Evolutionary conservation across 257 asterid genomes (phyloP).

Genomic region (Plantago major): DNA sequence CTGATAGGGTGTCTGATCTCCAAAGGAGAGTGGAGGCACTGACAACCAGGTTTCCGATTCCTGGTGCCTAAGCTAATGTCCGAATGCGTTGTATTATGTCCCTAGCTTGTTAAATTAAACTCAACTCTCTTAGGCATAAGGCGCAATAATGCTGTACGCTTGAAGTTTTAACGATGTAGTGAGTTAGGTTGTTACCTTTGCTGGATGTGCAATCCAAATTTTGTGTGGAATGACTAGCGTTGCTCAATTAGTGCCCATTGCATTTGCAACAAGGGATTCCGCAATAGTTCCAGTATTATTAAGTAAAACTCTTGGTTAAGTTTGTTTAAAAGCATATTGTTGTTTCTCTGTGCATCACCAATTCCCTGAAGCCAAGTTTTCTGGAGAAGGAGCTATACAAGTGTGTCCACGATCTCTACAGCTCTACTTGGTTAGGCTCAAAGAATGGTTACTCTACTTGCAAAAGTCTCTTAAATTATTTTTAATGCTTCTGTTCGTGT

Average conservation of each 20-base stretch:
- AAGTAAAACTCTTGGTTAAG: too few species aligned
- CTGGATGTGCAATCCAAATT: conserved; percentile 12
- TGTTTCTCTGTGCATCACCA: too few species aligned
- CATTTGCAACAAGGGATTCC: too few species aligned
- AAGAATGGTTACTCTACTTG: too few species aligned
- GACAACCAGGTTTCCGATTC: conserved; percentile 71
- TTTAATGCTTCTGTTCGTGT: too few species aligned
- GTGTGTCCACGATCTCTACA: too few species aligned
- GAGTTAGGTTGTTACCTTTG: background rate
- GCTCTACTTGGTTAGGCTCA: too few species aligned
- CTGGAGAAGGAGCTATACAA: too few species aligned
- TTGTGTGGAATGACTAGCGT: conserved; percentile 3
- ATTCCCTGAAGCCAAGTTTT: too few species aligned
- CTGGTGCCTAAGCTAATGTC: conserved; percentile 88
- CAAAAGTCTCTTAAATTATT: too few species aligned
- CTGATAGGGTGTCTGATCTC: conserved; percentile 46
- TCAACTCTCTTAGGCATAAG: background rate
- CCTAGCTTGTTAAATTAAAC: conserved; percentile 9
- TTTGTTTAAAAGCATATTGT: too few species aligned
- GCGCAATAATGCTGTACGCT: background rate
- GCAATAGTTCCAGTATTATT: too few species aligned
- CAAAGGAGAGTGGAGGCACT: conserved; percentile 64
- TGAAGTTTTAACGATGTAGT: conserved; percentile 9
- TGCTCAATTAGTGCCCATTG: background rate
- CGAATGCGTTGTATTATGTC: conserved; percentile 26